phyloP scores from a whole-genome alignment of 2,329 filamentous ascomycete species.

The Cladosporium colombiae region DNA sequence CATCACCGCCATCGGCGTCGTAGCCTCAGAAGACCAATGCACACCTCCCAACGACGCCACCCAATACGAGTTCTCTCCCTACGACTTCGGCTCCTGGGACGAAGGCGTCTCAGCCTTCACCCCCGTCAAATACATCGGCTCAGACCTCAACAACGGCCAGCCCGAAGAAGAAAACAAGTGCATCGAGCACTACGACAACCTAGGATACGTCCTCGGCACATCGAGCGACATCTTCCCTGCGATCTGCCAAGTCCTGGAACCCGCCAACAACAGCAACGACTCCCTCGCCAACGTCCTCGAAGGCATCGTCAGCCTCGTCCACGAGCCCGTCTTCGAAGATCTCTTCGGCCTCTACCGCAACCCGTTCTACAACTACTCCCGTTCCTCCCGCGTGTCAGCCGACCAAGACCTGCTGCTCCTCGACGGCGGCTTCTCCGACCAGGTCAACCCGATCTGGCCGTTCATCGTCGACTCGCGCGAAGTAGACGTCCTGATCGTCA shows the following conservation, averaged over 20 bases:
- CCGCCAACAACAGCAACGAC: slow-evolving; percentile 25
- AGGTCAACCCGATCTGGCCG: slow-evolving; percentile 57
- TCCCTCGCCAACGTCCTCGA: slow-evolving; percentile 30
- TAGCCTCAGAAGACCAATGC: slow-evolving; percentile 42
- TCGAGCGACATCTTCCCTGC: slow-evolving; percentile 46
- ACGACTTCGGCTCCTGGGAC: slow-evolving; percentile 67
- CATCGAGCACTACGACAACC: slow-evolving; percentile 51
- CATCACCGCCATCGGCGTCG: slow-evolving; percentile 45
- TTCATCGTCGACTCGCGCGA: slow-evolving; percentile 53
- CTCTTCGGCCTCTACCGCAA: slow-evolving; percentile 61
- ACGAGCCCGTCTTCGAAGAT: slow-evolving; percentile 36
- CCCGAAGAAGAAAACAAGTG: slow-evolving; percentile 44
- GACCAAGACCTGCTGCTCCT: slow-evolving; percentile 48
- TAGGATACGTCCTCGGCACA: slow-evolving; percentile 51
- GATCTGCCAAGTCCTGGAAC: slow-evolving; percentile 25
- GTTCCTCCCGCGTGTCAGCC: slow-evolving; percentile 44
- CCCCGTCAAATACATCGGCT: slow-evolving; percentile 61
- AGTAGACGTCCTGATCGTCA: slow-evolving; percentile 65
- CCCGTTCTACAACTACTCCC: slow-evolving; percentile 56
- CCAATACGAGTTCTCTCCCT: slow-evolving; percentile 66
- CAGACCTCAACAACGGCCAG: slow-evolving; percentile 55
- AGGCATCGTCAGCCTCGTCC: slow-evolving; percentile 34
- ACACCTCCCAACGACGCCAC: slow-evolving; percentile 53
- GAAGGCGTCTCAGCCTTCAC: slow-evolving; percentile 61
- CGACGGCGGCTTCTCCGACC: slow-evolving; percentile 53